Evolutionary conservation across 2,329 filamentous ascomycete genomes (phyloP).

Genomic region (Phialophora verrucosa): DNA sequence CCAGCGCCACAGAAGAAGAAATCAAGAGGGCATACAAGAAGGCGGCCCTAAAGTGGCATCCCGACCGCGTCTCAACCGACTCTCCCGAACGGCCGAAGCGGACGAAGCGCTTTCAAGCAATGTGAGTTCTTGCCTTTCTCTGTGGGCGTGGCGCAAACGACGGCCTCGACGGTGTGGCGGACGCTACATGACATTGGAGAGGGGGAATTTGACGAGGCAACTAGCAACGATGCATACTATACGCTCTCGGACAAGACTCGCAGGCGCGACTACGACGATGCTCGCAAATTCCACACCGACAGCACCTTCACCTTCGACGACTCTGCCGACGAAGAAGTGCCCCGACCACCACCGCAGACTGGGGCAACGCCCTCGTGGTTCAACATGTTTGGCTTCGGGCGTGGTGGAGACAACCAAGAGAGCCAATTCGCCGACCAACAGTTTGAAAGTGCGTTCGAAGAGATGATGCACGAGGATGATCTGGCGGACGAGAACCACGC

Average conservation of each 20-base stretch:
- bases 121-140: slow-evolving; percentile 46
- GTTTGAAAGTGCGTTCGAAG: slow-evolving; percentile 85
- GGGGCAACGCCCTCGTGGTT: slow-evolving; percentile 74
- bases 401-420: slow-evolving; percentile 40
- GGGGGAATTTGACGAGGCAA: neutral
- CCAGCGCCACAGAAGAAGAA: slow-evolving; percentile 78
- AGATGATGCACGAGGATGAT: slow-evolving; percentile 86
- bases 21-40: slow-evolving; percentile 95
- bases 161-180: neutral
- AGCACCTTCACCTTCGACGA: slow-evolving; percentile 56
- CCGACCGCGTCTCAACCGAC: slow-evolving; percentile 82
- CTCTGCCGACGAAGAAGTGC: slow-evolving; percentile 47
- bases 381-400: slow-evolving; percentile 64
- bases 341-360: slow-evolving; percentile 40
- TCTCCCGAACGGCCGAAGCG: slow-evolving; percentile 81
- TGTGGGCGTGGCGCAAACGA: neutral
- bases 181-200: neutral
- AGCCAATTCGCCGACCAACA: slow-evolving; percentile 72
- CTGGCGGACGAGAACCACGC: slow-evolving; percentile 69
- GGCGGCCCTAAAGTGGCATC: slow-evolving; percentile 88
- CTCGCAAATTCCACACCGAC: slow-evolving; percentile 65
- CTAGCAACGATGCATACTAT: slow-evolving; percentile 84
- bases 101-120: slow-evolving; percentile 86
- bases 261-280: slow-evolving; percentile 81
- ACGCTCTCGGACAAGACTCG: slow-evolving; percentile 80